Conservation (phyloP, 2,329 filamentous ascomycete species). For the Cadophora luteo-olivacea region DNA sequence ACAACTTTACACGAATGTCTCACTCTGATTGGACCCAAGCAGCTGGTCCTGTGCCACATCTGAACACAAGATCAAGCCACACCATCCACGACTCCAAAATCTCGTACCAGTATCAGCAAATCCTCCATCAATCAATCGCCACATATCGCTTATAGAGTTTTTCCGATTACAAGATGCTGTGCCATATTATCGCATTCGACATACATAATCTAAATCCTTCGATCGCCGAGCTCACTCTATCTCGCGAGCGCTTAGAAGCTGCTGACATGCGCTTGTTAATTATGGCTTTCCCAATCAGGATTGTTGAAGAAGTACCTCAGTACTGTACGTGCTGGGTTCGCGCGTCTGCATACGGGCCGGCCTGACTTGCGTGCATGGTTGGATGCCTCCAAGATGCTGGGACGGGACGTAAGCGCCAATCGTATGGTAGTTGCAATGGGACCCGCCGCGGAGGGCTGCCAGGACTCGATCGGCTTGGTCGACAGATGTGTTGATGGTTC, state of each 20-base stretch:
- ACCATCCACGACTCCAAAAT: background rate
- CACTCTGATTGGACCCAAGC: background rate
- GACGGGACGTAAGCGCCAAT: constrained; percentile 1
- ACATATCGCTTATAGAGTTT: background rate
- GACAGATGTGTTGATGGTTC: background rate
- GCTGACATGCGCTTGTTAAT: constrained; percentile 10
- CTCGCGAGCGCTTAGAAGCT: background rate
- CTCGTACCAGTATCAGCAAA: background rate
- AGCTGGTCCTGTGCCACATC: background rate
- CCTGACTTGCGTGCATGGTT: constrained; percentile 1
- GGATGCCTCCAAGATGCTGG: background rate
- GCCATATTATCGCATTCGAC: background rate
- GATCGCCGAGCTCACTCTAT: background rate
- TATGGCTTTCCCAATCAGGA: background rate
- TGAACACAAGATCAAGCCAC: background rate
- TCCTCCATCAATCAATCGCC: background rate
- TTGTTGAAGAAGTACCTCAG: background rate
- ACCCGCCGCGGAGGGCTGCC: too few relatives aligned
- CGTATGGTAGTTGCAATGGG: background rate
- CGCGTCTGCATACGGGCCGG: constrained; percentile 3
- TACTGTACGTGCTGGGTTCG: background rate
- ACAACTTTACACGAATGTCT: background rate
- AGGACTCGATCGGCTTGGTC: too few relatives aligned
- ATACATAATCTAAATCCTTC: background rate
- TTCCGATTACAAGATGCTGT: background rate